A percentile compares a stretch with the other conserved stretches of the same genome.
phyloP scores from a whole-genome alignment of 1,139 yeast species.

The Kluyveromyces marxianus region DNA sequence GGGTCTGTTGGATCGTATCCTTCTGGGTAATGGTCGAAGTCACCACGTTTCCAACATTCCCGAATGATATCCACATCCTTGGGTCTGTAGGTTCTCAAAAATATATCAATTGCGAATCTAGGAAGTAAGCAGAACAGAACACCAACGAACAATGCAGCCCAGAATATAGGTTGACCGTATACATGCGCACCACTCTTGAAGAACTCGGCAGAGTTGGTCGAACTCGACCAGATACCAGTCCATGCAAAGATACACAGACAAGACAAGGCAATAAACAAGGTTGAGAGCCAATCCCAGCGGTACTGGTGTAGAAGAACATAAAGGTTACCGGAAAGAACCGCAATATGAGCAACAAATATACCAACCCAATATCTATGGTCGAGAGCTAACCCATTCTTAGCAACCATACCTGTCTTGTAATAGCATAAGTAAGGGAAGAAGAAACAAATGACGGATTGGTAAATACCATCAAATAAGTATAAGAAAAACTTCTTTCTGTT shows the following conservation, averaged over 20 bases:
- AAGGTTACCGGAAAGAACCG: constrained; percentile 71
- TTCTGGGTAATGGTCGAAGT: constrained; percentile 48
- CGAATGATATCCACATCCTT: constrained; percentile 79
- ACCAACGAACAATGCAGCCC: constrained; percentile 80
- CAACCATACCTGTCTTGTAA: constrained; percentile 48
- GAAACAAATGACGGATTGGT: constrained; percentile 78
- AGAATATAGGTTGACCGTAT: constrained; percentile 64
- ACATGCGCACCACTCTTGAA: constrained; percentile 69
- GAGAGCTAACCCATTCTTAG: constrained; percentile 54
- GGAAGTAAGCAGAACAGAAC: constrained; percentile 68
- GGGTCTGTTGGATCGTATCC: constrained; percentile 63
- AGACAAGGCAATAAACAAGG: constrained; percentile 55
- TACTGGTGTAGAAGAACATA: constrained; percentile 77
- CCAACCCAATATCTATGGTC: constrained; percentile 89
- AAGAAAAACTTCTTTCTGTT: constrained; percentile 68
- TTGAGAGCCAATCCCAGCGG: constrained; percentile 90
- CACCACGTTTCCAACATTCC: constrained; percentile 61
- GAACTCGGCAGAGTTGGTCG: constrained; percentile 53
- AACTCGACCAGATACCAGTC: constrained; percentile 86
- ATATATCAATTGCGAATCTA: constrained; percentile 58
- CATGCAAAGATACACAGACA: constrained; percentile 66
- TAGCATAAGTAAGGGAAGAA: constrained; percentile 78
- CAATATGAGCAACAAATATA: constrained; percentile 66
- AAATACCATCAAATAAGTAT: constrained; percentile 81
- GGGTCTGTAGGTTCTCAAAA: constrained; percentile 59